Evolutionary conservation across 2,329 filamentous ascomycete species (phyloP).

Genomic region (Neopestalotiopsis clavispora): DNA sequence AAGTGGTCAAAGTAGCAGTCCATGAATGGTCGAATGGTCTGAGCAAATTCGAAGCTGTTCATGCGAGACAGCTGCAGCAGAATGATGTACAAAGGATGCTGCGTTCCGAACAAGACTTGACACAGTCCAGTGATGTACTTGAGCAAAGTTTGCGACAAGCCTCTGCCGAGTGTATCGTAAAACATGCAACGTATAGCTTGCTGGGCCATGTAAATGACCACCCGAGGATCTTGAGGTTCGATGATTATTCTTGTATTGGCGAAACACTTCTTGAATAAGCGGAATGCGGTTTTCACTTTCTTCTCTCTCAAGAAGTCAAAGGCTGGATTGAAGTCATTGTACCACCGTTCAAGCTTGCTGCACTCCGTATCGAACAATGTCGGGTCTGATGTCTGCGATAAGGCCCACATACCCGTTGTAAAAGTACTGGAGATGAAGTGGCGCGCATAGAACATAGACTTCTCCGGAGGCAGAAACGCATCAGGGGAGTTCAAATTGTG

Average conservation of each 20-base stretch:
- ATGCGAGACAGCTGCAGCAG: slow-evolving; percentile 8
- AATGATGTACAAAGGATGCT: slow-evolving; percentile 14
- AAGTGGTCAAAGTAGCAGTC: slow-evolving; percentile 21
- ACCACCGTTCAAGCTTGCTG: slow-evolving; percentile 19
- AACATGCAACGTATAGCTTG: slow-evolving; percentile 20
- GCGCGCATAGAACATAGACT: slow-evolving; percentile 19
- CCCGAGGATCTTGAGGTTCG: slow-evolving; percentile 15
- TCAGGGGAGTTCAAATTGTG: neutral
- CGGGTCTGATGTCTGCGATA: slow-evolving; percentile 12
- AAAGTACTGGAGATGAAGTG: slow-evolving; percentile 20
- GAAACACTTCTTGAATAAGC: slow-evolving; percentile 16
- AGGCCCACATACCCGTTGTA: slow-evolving; percentile 15
- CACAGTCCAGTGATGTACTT: slow-evolving; percentile 15
- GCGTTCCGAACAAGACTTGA: slow-evolving; percentile 2
- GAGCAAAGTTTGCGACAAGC: slow-evolving; percentile 14
- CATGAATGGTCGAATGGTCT: slow-evolving; percentile 11
- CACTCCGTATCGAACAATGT: slow-evolving; percentile 11
- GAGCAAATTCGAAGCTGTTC: slow-evolving; percentile 15
- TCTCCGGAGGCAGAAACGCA: slow-evolving; percentile 7
- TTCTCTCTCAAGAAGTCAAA: neutral
- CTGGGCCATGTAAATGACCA: slow-evolving; percentile 19
- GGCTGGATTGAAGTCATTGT: slow-evolving; percentile 20
- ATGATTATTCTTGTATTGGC: slow-evolving; percentile 15
- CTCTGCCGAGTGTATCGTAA: slow-evolving; percentile 16
- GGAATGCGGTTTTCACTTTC: slow-evolving; percentile 15